These are phyloP conservation scores for Rhodomyrtus tomentosa DNA, from an alignment of 345 rosid species.

Conservation along the genomic window DNA sequence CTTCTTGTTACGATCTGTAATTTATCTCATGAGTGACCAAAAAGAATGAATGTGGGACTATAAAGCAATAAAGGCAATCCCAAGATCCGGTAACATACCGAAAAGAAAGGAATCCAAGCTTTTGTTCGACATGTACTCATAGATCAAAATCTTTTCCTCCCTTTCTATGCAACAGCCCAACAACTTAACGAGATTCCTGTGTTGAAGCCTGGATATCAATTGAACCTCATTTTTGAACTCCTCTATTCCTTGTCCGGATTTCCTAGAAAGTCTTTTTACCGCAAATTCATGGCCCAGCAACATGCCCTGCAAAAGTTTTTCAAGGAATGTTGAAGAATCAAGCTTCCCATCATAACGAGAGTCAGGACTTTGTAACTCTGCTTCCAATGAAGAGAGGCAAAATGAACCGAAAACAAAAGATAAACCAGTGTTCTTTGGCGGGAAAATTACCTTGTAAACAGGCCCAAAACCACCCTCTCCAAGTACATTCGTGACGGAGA, in stretches of 20 bases:
- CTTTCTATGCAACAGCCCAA: conserved; percentile 11
- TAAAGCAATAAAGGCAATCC: background rate
- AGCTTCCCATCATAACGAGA: background rate
- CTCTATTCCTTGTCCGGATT: conserved; percentile 11
- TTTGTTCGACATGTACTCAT: conserved; percentile 16
- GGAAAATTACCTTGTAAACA: conserved; percentile 12
- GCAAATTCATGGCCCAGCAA: background rate
- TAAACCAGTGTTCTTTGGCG: background rate
- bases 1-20: conserved; percentile 4
- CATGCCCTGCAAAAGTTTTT: background rate
- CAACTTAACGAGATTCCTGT: conserved; percentile 15
- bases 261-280: conserved; percentile 11
- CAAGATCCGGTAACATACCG: background rate
- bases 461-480: conserved; percentile 27
- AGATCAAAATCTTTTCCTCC: conserved; percentile 14
- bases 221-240: conserved; percentile 17
- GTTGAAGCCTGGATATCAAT: conserved; percentile 18
- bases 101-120: conserved; percentile 16
- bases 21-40: background rate
- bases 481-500: conserved; percentile 8
- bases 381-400: background rate
- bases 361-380: background rate
- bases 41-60: background rate
- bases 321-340: background rate
- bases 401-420: background rate